Evolutionary conservation across 805 yeast species (phyloP), one percentile per base, ranked within the genome.

Genomic region (Cyberlindnera nakhonratchasimensis): DNA sequence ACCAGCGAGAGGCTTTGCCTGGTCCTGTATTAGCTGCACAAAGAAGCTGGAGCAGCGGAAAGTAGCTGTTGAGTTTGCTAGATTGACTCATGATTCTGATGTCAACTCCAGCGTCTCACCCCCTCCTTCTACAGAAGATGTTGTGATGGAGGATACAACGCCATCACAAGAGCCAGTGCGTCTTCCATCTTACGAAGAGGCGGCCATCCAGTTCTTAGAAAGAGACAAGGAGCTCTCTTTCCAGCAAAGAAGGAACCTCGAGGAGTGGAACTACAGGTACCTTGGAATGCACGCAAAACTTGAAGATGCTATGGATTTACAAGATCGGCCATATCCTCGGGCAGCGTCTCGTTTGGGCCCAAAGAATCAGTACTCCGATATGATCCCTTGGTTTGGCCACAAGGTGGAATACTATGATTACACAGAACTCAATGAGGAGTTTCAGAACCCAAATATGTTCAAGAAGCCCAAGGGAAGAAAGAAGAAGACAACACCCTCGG

Each of bases 21-120:
- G 96, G 96, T 75, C 87, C 20, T 89, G 97, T 67, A 90, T 86
- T 22, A 59, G 67, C 5, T 89, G 97, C 65, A 71, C 82, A n/a
- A 75, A 77, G 51, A 72, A 67, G 24, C 50, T 46, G n/a, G 60
- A 46, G 37, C 35, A 19, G 20, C 42, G 29, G 52, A 57, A 45
- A 38, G 37, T 37, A 43, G 38, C 54, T 24, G 45, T 51, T 3
- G 57, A 50, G 30, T 40, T 31, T 36, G 43, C 41, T 16, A 35
- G 42, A 7, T 13, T 38, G 22, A 20, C 40, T 16, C 22, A 29
- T 7, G 20, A 38, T 12, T 26, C 29, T 26, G 29, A 12, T 26
- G n/a, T 12, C n/a, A n/a, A n/a, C n/a, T 14, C 28, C 16, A 37
- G 22, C 16, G 24, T 10, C 13, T 16, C 24, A 4, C 16, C 29